phyloP scores from a whole-genome alignment of 345 rosid species.

The Eucalyptus marginata region DNA sequence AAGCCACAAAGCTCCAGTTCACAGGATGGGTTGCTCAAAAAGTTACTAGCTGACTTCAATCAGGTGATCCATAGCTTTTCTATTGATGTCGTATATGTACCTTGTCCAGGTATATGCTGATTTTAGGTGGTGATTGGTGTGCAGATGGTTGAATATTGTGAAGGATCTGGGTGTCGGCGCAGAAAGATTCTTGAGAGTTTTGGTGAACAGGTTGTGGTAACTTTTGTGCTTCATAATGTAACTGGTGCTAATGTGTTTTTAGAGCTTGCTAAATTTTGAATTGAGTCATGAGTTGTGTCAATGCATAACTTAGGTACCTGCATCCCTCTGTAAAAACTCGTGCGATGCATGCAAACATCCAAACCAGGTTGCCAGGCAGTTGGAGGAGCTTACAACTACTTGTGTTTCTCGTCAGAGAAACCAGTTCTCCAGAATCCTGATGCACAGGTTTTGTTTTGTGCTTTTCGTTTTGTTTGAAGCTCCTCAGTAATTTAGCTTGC shows the following conservation, averaged over 20 bases:
- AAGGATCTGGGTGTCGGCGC: conserved; percentile 87
- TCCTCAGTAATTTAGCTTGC: neutral
- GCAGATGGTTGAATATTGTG: conserved; percentile 88
- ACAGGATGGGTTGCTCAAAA: conserved; percentile 30
- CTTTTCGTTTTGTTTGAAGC: neutral
- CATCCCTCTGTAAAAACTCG: conserved; percentile 49
- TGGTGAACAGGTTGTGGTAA: conserved; percentile 69
- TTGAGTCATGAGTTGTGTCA: neutral
- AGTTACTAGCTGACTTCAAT: conserved; percentile 52
- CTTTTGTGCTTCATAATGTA: neutral
- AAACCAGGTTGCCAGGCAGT: conserved; percentile 34
- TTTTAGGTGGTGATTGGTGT: neutral
- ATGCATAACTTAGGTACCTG: conserved; percentile 32
- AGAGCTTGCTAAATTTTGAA: neutral
- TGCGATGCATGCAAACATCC: conserved; percentile 94
- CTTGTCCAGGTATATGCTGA: neutral
- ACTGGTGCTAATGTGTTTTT: neutral
- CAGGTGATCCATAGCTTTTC: conserved; percentile 27
- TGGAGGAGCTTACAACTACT: conserved; percentile 53
- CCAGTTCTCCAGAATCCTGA: conserved; percentile 36
- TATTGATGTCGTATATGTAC: neutral
- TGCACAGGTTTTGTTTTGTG: conserved; percentile 36
- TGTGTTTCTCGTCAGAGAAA: conserved; percentile 36
- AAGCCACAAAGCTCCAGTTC: conserved; percentile 43
- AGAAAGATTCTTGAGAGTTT: conserved; percentile 81